Base-by-base conservation (phyloP, 345 rosid genomes). In the Hirschfeldia incana region DNA sequence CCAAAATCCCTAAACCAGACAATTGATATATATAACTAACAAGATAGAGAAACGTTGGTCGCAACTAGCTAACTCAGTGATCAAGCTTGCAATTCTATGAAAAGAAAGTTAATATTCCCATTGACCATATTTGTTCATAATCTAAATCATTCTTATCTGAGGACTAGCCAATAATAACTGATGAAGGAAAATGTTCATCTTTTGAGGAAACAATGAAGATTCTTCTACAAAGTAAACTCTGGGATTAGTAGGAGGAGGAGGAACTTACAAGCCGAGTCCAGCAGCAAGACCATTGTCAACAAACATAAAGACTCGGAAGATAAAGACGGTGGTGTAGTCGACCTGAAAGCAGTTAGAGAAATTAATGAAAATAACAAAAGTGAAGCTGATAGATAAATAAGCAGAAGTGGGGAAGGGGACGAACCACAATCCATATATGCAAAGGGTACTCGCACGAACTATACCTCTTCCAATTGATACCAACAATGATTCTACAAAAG, bases 351-450 rank as follows among this genome's bases (percentile, higher is more conserved):
- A 46, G 34, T 57, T 28, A 68, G 10, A 1, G 39, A 69, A 61
- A 67, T 34, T 8, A 36, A 36, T 7, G 42, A 36, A 36, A 36
- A 8, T 8, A 36, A 36, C 42, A 36, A 36, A 36, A 36, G 2
- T 7, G 42, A 7, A 36, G 42, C 42, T 36, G 5, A 33, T 33
- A 33, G 36, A 33, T 33, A 36, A 36, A 36, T 1, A 36, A 36
- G 42, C 32, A 29, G 4, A 7, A 36, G 42, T 6, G 7, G 42
- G 2, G 42, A 71, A 75, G 46, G 36, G 77, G 72, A 87, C 94
- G 71, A 76, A 96, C 98, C 97, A 93, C 89, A 9, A 93, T 95
- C 99, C 99, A 91, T 89, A 93, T 87, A 88, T 95, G 98, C 32
- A 29, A 29, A 29, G 32, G 32, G 32, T 29, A 29, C 72, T 87